Evolutionary conservation across 1,284 basidiomycete genomes (phyloP).

Genomic region (Irpex rosettiformis): DNA sequence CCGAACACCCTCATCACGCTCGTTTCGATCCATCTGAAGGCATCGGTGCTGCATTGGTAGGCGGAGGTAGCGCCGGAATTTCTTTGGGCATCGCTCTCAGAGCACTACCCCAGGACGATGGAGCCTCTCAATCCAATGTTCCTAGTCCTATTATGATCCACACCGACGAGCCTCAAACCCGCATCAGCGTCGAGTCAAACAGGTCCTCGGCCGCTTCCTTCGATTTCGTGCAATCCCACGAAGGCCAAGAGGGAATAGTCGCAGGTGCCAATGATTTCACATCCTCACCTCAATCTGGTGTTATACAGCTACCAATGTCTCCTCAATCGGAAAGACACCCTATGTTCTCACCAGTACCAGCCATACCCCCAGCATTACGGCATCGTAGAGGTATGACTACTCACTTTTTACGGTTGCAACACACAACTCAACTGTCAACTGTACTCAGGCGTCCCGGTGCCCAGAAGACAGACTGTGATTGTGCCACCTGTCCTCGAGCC

Average conservation of each 20-base stretch:
- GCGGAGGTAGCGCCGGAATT: constrained; percentile 21
- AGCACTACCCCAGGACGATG: neutral
- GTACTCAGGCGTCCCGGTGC: constrained; percentile 4
- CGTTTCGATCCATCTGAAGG: constrained; percentile 15
- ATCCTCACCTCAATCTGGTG: constrained; percentile 36
- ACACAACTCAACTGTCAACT: neutral
- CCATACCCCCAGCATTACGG: constrained; percentile 5
- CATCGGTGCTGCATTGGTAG: constrained; percentile 24
- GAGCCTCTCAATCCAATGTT: neutral
- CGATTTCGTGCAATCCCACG: constrained; percentile 9
- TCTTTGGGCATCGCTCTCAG: constrained; percentile 22
- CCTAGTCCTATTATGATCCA: neutral
- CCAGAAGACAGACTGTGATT: constrained; percentile 15
- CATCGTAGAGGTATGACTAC: constrained; percentile 17
- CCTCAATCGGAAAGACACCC: constrained; percentile 2
- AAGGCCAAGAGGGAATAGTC: constrained; percentile 18
- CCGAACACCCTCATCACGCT: neutral
- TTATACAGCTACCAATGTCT: constrained; percentile 23
- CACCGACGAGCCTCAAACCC: neutral
- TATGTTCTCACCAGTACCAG: neutral
- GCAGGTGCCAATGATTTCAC: constrained; percentile 32
- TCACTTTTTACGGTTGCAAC: neutral
- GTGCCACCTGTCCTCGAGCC: constrained; percentile 8
- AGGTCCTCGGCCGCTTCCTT: constrained; percentile 14
- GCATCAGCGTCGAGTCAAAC: constrained; percentile 16